A percentile compares a stretch with the other conserved stretches of the same genome.
phyloP scores from a whole-genome alignment of 169 alveolate genomes.

The Cryptosporidium canis region DNA sequence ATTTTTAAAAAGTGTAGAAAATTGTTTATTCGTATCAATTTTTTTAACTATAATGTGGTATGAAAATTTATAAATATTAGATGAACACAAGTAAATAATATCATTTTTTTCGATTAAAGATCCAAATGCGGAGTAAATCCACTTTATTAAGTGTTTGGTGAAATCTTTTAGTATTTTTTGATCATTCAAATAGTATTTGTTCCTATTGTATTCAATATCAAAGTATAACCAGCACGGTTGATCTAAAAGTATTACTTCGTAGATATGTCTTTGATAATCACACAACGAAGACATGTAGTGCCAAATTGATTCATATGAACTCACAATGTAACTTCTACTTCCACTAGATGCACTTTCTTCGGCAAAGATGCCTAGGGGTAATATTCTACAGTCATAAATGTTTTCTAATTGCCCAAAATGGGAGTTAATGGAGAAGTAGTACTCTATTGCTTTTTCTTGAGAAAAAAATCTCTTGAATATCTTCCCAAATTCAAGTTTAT shows the following conservation, averaged over 20 bases:
- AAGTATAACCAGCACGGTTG: conserved; percentile 75
- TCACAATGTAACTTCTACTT: conserved; percentile 57
- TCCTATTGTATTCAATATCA: conserved; percentile 71
- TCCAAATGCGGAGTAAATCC: conserved; percentile 23
- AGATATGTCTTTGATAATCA: conserved; percentile 35
- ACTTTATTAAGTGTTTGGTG: neutral
- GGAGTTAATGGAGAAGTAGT: neutral
- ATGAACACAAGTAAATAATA: conserved; percentile 63
- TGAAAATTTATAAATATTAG: conserved; percentile 63
- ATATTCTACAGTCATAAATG: neutral
- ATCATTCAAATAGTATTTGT: conserved; percentile 21
- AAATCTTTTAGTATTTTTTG: conserved; percentile 1
- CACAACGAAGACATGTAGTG: conserved; percentile 2
- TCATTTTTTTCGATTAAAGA: conserved; percentile 1
- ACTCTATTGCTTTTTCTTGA: conserved; percentile 41
- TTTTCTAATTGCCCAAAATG: conserved; percentile 3
- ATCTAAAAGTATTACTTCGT: conserved; percentile 64
- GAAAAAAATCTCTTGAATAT: conserved; percentile 34
- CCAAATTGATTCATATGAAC: conserved; percentile 64
- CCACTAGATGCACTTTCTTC: conserved; percentile 30
- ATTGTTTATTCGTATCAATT: neutral
- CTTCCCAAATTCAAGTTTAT: neutral
- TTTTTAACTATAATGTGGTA: conserved; percentile 73
- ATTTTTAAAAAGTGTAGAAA: conserved; percentile 46
- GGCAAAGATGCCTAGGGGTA: conserved; percentile 43